These are phyloP conservation scores for Arthrobotrys entomopaga DNA, from an alignment of 2,329 filamentous ascomycete genomes.

Conservation along the genomic window DNA sequence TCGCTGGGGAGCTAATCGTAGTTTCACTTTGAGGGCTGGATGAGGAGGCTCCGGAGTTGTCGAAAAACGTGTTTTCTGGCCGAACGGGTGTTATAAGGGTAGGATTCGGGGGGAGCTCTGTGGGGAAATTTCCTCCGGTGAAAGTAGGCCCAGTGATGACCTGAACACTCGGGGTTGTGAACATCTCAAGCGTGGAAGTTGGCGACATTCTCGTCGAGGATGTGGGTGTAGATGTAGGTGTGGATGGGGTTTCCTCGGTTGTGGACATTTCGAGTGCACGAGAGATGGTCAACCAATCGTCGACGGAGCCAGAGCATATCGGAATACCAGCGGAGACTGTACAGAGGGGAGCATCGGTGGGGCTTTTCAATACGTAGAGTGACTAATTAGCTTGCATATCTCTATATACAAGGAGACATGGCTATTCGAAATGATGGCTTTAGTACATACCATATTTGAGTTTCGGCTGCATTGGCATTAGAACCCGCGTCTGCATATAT, in stretches of 20 bases:
- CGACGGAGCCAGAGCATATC: conserved; percentile 30
- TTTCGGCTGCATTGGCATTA: conserved; percentile 22
- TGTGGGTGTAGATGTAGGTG: conserved; percentile 4
- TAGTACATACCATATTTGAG: conserved; percentile 41
- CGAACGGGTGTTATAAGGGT: too few species aligned
- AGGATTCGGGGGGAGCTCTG: too few species aligned
- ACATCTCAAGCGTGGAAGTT: neutral
- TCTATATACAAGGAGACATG: too few species aligned
- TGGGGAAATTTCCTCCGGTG: too few species aligned
- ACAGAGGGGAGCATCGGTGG: conserved; percentile 47
- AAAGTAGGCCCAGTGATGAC: too few species aligned
- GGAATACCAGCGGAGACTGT: conserved; percentile 42
- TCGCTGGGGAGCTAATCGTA: too few species aligned
- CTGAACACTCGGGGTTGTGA: neutral
- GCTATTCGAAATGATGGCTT: neutral
- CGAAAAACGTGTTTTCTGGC: too few species aligned
- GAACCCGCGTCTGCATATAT: conserved; percentile 35
- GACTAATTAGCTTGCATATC: too few species aligned
- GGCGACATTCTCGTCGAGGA: conserved; percentile 14
- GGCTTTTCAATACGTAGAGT: conserved; percentile 8
- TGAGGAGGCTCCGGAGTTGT: too few species aligned
- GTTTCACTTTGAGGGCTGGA: too few species aligned
- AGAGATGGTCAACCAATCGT: conserved; percentile 48
- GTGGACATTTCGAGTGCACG: conserved; percentile 6
- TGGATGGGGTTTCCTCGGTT: conserved; percentile 8